Percentiles rank a stretch among this genome's conserved stretches.
Conservation (phyloP, 345 rosid genomes). For the Adansonia digitata region DNA sequence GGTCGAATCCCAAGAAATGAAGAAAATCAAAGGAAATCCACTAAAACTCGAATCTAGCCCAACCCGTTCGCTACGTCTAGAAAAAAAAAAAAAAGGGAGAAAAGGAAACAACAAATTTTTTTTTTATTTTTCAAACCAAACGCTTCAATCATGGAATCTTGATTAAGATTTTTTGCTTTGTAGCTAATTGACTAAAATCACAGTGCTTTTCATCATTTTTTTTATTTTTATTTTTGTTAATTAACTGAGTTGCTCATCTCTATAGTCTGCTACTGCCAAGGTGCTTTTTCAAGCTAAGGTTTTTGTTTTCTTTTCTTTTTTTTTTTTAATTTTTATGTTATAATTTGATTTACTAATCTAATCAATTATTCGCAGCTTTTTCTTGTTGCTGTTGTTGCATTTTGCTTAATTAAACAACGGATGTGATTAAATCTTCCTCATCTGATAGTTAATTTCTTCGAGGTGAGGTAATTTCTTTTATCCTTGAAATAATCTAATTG, state of each 20-base stretch:
- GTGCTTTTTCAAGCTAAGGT: background rate
- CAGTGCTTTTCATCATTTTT: background rate
- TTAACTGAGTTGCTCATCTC: background rate
- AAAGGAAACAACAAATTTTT: no score
- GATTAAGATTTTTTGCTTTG: background rate
- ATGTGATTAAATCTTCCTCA: background rate
- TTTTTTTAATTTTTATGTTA: background rate
- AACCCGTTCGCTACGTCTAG: no score
- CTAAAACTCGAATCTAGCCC: no score
- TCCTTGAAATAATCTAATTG: background rate
- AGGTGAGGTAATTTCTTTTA: background rate
- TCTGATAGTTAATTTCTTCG: background rate
- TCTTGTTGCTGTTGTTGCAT: background rate
- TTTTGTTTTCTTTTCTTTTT: no score
- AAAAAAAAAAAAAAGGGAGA: no score
- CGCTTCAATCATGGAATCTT: background rate
- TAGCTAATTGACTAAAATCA: background rate
- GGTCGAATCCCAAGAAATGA: no score
- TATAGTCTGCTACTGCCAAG: background rate
- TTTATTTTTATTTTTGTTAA: no score
- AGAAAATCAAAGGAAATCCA: no score
- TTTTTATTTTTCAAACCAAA: no score
- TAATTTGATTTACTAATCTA: background rate
- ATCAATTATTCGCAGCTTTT: background rate
- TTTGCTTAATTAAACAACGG: background rate